Base-by-base conservation (phyloP, 345 rosid species). In the Pistacia integerrima region DNA sequence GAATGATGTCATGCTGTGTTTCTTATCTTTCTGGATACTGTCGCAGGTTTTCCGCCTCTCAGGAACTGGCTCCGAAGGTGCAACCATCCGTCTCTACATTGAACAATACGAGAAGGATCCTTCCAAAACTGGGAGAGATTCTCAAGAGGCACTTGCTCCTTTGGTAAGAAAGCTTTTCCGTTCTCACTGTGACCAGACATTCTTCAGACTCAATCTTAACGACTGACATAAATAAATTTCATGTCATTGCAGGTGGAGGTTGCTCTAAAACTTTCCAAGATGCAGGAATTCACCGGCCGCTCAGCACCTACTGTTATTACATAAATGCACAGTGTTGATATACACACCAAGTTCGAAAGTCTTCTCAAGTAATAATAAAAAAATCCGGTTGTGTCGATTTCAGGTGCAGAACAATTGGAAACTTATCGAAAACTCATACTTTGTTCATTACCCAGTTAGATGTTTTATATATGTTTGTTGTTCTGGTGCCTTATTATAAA, bases 61-160 rank as follows among this genome's bases (percentile, higher is more conserved):
- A 0, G 99, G 99, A 84, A 94, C 98, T 14, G 99, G 99, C 46
- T 97, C 99, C 46, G 98, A 88, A 85, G 99, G 99, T 77, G 99
- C 97, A 77, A 94, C 99, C 6, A 92, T 97, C 88, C 85, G 98
- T 16, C 96, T 97, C 38, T 97, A 97, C 85, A 92, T 97, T 48
- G 99, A 97, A 82, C 98, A 94, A 77, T 97, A 94, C 35, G 97
- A 94, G 88, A 94, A 94, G 85, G 96, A 97, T 87, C 76, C 98
- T 61, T 89, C 93, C 8, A 92, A 94, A 87, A 94, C 51, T 25
- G 97, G 98, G 28, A 85, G 99, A 82, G 97, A 90, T 46, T 92
- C 99, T 22, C 89, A 87, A 58, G 99, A 90, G 65, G 98, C 98
- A 28, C 87, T 97, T 75, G 89, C 91, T 84, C 98, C 98, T 69